These are phyloP conservation scores for Penicillium olsonii DNA, from an alignment of 2,329 filamentous ascomycete genomes.

Conservation along the genomic window DNA sequence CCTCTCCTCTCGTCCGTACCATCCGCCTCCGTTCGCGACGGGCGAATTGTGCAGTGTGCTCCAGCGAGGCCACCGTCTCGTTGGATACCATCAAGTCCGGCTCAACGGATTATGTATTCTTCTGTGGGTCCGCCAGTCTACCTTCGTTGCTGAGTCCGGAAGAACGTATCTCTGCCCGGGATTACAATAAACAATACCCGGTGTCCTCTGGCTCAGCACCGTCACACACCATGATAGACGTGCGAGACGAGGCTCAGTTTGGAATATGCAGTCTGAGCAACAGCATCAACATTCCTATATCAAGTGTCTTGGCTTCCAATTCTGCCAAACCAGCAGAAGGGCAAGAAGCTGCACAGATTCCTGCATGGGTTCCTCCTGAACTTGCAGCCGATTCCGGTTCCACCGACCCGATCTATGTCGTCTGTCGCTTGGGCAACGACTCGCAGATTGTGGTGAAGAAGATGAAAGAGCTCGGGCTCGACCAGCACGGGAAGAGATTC, in stretches of 20 bases:
- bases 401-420: slow-evolving; percentile 42
- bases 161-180: slow-evolving; percentile 67
- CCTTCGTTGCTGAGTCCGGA: slow-evolving; percentile 60
- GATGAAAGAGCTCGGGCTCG: slow-evolving; percentile 42
- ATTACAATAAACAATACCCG: slow-evolving; percentile 52
- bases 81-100: slow-evolving; percentile 63
- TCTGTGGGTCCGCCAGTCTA: slow-evolving; percentile 69
- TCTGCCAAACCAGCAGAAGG: slow-evolving; percentile 1
- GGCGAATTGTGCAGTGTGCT: slow-evolving; percentile 75
- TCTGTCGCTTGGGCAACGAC: slow-evolving; percentile 53
- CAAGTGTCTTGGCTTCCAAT: slow-evolving; percentile 39
- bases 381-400: slow-evolving; percentile 25
- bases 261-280: slow-evolving; percentile 75
- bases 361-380: slow-evolving; percentile 32
- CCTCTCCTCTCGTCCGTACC: slow-evolving; percentile 63
- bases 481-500: slow-evolving; percentile 34
- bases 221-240: slow-evolving; percentile 70
- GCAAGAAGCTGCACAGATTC: slow-evolving; percentile 9
- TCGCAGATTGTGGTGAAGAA: slow-evolving; percentile 48
- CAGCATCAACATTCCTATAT: slow-evolving; percentile 63
- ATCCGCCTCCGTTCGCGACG: slow-evolving; percentile 72
- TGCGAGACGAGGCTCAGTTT: slow-evolving; percentile 81
- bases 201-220: not conserved
- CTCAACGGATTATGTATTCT: slow-evolving; percentile 78
- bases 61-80: slow-evolving; percentile 62